phyloP scores from a whole-genome alignment of 805 yeast genomes.

The Metschnikowia lachancei region DNA sequence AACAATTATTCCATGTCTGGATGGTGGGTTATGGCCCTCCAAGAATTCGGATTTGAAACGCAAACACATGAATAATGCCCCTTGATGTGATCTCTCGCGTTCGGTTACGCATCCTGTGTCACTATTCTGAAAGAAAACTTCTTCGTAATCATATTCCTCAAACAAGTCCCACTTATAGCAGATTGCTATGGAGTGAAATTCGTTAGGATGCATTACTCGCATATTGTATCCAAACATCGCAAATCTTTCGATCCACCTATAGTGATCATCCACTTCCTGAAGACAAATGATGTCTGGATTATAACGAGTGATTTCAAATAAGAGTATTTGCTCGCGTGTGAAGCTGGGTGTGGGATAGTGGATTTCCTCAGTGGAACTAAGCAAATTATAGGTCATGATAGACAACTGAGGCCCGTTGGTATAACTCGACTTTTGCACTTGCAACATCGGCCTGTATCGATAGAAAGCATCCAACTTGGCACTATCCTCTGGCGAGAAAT shows the following conservation, averaged over 20 bases:
- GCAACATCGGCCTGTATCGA: conserved; percentile 6
- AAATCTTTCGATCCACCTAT: not conserved
- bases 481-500: not conserved
- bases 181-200: conserved; percentile 4
- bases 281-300: conserved; percentile 11
- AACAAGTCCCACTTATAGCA: conserved; percentile 5
- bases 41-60: conserved; percentile 2
- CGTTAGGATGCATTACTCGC: not conserved
- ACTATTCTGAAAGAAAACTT: not conserved
- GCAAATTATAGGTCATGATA: conserved; percentile 8
- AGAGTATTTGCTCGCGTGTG: conserved; percentile 4
- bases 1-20: conserved; percentile 2
- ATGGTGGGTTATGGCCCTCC: conserved; percentile 4
- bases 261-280: conserved; percentile 3
- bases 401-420: conserved; percentile 8
- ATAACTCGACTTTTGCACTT: not conserved
- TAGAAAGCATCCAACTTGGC: not conserved
- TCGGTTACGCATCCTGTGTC: not conserved
- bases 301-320: conserved; percentile 5
- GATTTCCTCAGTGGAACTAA: not conserved
- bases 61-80: conserved; percentile 4
- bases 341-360: not conserved
- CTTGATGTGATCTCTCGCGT: not conserved
- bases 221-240: conserved; percentile 2
- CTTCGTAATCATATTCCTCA: not conserved